Evolutionary conservation across 495 filamentous ascomycete species (phyloP).

Genomic region (Hypoxylon rickii): DNA sequence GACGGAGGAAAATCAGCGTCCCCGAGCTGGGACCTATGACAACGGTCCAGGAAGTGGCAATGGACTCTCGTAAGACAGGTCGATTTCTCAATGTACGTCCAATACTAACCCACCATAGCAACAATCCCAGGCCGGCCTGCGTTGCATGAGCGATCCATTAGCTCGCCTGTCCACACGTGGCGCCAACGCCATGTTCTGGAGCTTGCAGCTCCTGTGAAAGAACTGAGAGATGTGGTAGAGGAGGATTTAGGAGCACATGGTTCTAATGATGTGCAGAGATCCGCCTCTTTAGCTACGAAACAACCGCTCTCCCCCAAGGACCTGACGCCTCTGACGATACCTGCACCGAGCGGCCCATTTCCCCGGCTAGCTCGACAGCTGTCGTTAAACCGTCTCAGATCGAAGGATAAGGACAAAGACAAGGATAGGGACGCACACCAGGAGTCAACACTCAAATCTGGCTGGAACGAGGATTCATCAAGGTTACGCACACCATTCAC

Average conservation of each 20-base stretch:
- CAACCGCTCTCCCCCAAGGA: constrained; percentile 56
- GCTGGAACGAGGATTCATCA: constrained; percentile 51
- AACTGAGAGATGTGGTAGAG: too few species aligned
- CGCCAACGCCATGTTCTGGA: constrained; percentile 51
- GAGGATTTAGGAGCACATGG: constrained; percentile 31
- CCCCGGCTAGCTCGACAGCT: constrained; percentile 44
- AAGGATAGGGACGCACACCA: constrained; percentile 43
- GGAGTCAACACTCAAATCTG: constrained; percentile 41
- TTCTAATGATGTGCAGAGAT: constrained; percentile 9
- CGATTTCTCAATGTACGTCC: not conserved
- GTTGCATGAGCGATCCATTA: constrained; percentile 68
- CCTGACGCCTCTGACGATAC: constrained; percentile 57
- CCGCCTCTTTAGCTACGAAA: constrained; percentile 30
- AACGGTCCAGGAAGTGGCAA: constrained; percentile 66
- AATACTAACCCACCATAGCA: constrained; percentile 53
- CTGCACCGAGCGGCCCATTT: constrained; percentile 42
- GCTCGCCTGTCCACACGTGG: constrained; percentile 61
- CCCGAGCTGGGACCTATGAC: constrained; percentile 70
- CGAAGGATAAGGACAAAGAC: too few species aligned
- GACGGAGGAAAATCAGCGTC: constrained; percentile 65
- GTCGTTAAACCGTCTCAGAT: constrained; percentile 47
- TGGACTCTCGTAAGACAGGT: constrained; percentile 72
- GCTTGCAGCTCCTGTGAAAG: constrained; percentile 36
- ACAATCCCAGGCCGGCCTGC: constrained; percentile 73
- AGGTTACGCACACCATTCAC: constrained; percentile 49